Base-by-base conservation (phyloP, 345 rosid species). In the Citrus mangshanensis region DNA sequence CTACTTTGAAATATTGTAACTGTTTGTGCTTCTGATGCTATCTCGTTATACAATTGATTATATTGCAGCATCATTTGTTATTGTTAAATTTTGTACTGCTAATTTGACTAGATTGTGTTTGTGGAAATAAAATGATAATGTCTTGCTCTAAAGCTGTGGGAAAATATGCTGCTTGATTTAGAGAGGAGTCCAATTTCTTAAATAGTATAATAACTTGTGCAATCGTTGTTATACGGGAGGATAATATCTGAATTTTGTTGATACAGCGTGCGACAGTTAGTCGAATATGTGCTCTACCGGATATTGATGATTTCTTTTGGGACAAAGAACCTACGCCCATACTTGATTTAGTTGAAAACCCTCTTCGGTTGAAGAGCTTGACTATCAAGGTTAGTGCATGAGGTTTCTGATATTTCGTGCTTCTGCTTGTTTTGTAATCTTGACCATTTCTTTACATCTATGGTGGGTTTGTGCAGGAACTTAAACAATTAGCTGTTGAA, bases 341-440 rank as follows among this genome's bases (percentile, higher is more conserved):
- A 16, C 94, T 95, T 72, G 98, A 95, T 84, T 73, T 83, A 82
- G 88, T 95, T 85, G 93, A 93, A 81, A 90, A 85, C 77, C 98
- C 98, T 21, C 82, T 83, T n/a, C 91, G 88, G 81, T 81, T 95
- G 76, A 95, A 91, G 89, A 93, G 85, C 83, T 87, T 95, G 85
- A 84, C 82, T 70, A 64, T 84, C 24, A 86, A 92, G 97, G 98
- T 95, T 80, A 46, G 80, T 71, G 86, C 40, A 37, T 38, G 58
- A 56, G 60, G 73, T 35, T 73, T 76, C 35, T 56, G 34, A 14
- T 28, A 66, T 73, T 55, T 67, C 59, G 14, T 72, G 25, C 21
- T 58, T 70, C 51, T 37, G 13, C 59, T 59, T 80, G 22, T 40
- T 76, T 56, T 62, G 60, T 9, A 22, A 38, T 60, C n/a, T 27